A percentile compares a stretch with the other conserved stretches of the same genome.
Evolutionary conservation across 257 asterid genomes (phyloP).

Genomic region (Rhazya stricta): DNA sequence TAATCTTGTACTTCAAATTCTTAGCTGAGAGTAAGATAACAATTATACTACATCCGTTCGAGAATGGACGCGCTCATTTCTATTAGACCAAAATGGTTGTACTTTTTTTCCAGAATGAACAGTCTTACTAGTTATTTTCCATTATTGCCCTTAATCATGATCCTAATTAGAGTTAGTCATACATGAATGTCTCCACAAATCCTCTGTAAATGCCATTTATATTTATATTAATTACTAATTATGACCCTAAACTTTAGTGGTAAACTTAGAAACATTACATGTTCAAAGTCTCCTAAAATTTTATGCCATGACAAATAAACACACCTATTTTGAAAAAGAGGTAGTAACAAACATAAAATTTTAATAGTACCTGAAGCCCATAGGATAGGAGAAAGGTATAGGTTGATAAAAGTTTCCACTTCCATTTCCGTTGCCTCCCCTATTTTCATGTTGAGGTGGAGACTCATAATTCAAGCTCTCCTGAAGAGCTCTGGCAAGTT

Average conservation of each 20-base stretch:
- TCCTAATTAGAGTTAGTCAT: neutral
- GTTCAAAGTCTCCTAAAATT: neutral
- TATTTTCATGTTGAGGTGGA: conserved; percentile 42
- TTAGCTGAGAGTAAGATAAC: neutral
- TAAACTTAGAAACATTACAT: no score
- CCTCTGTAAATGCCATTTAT: neutral
- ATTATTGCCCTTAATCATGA: neutral
- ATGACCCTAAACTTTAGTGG: neutral
- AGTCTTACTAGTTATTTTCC: no score
- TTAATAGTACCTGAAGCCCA: conserved; percentile 34
- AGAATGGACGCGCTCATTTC: neutral
- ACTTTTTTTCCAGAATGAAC: neutral
- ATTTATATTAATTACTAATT: neutral
- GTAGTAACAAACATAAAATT: neutral
- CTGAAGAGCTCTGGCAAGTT: conserved; percentile 70
- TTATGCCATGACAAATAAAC: neutral
- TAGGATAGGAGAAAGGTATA: conserved; percentile 39
- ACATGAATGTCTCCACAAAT: neutral
- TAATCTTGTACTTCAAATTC: neutral
- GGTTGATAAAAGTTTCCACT: conserved; percentile 40
- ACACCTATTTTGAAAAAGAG: neutral
- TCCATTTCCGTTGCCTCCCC: conserved; percentile 32
- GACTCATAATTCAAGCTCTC: conserved; percentile 62
- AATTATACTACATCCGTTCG: neutral
- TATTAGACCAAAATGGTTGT: neutral